Conservation (phyloP, 768 basidiomycete genomes). For the Serendipita sp. region DNA sequence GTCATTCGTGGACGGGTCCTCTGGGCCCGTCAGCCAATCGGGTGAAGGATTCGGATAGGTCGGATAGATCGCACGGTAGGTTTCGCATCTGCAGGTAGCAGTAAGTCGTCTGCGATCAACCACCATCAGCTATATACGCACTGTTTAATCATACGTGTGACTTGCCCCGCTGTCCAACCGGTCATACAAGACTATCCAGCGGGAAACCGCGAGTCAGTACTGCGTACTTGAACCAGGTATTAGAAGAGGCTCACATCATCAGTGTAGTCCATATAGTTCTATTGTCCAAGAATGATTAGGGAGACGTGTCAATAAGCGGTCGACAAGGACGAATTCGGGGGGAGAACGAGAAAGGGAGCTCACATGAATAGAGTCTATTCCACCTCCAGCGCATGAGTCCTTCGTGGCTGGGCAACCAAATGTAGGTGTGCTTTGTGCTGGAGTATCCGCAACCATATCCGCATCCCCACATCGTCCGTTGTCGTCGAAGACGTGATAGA, state of each 20-base stretch:
- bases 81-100: background rate
- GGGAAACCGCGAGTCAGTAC: background rate
- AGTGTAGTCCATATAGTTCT: background rate
- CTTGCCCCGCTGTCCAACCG: background rate
- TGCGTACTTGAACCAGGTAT: background rate
- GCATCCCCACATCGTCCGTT: too few species aligned
- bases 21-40: too few species aligned
- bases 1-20: too few species aligned
- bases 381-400: conserved; percentile 21
- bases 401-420: conserved; percentile 22
- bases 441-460: conserved; percentile 13
- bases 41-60: background rate
- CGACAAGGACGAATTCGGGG: too few species aligned
- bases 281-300: too few species aligned
- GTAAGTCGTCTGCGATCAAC: background rate
- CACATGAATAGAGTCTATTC: conserved; percentile 13
- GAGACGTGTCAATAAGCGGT: too few species aligned
- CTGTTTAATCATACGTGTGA: background rate
- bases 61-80: background rate
- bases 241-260: background rate
- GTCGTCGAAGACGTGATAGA: background rate
- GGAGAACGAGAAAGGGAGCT: background rate
- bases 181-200: background rate
- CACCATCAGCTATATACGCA: background rate
- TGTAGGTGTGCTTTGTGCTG: conserved; percentile 16